Conservation (phyloP, 2,329 filamentous ascomycete species). For the Sarocladiaceae sp. region DNA sequence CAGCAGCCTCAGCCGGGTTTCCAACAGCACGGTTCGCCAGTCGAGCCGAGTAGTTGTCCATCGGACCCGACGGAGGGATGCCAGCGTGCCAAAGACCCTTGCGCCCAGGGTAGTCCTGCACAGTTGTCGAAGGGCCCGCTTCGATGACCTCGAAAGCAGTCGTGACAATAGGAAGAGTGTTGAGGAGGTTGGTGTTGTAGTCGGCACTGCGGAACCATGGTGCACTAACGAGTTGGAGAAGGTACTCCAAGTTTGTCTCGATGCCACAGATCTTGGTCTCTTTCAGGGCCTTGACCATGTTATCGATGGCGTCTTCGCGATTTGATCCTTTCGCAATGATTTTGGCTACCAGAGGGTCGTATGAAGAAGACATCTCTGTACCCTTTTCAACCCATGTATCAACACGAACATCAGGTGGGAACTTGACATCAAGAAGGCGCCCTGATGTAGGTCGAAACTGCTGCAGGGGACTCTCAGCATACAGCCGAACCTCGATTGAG, state of each 20-base stretch:
- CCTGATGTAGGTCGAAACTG: constrained; percentile 58
- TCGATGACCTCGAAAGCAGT: constrained; percentile 31
- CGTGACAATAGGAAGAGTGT: constrained; percentile 22
- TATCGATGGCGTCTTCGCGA: constrained; percentile 58
- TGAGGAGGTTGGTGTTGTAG: constrained; percentile 29
- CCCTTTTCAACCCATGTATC: constrained; percentile 66
- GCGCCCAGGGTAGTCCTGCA: constrained; percentile 38
- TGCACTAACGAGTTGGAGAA: constrained; percentile 24
- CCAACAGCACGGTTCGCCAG: constrained; percentile 30
- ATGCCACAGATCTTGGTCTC: constrained; percentile 30
- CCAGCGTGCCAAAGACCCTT: constrained; percentile 32
- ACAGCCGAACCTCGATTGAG: constrained; percentile 36
- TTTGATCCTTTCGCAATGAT: constrained; percentile 61
- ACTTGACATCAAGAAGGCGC: constrained; percentile 51
- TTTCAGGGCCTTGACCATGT: constrained; percentile 57
- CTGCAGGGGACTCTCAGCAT: constrained; percentile 49
- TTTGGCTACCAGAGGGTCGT: constrained; percentile 75
- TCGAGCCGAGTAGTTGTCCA: constrained; percentile 32
- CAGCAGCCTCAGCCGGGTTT: constrained; percentile 24
- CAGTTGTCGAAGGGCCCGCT: constrained; percentile 28
- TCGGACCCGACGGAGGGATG: constrained; percentile 36
- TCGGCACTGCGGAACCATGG: constrained; percentile 21
- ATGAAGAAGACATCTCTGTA: constrained; percentile 68
- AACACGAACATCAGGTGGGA: constrained; percentile 49
- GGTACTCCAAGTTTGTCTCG: constrained; percentile 30